Percentiles rank a stretch among this genome's conserved stretches.
These are phyloP conservation scores for Ogataea paraovalis DNA, from an alignment of 805 yeast genomes.

Conservation along the genomic window DNA sequence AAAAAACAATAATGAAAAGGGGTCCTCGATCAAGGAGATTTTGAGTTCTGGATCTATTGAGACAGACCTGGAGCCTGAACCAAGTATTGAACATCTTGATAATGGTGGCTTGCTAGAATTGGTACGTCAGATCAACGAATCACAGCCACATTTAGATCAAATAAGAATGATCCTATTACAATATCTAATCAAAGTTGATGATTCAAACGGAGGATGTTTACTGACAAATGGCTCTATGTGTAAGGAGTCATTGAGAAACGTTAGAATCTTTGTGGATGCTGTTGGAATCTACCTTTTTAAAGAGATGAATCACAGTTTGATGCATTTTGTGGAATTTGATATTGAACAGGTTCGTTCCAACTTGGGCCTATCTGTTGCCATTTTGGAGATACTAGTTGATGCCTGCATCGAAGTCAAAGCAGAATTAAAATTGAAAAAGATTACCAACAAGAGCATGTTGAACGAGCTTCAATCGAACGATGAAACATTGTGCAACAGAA, in stretches of 20 bases:
- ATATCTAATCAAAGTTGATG: constrained; percentile 17
- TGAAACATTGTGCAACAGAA: constrained; percentile 36
- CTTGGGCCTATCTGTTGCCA: constrained; percentile 30
- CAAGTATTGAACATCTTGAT: constrained; percentile 16
- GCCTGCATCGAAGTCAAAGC: constrained; percentile 31
- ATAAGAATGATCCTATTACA: constrained; percentile 25
- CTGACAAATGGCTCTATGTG: constrained; percentile 22
- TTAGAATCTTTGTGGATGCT: constrained; percentile 25
- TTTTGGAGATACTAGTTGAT: constrained; percentile 44
- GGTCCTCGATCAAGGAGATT: constrained; percentile 30
- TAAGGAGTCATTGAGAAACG: constrained; percentile 15
- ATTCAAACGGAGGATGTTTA: constrained; percentile 17
- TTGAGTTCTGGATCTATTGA: constrained; percentile 21
- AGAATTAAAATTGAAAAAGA: constrained; percentile 22
- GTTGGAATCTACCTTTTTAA: constrained; percentile 23
- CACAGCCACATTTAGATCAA: constrained; percentile 25
- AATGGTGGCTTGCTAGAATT: constrained; percentile 14
- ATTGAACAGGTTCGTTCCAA: constrained; percentile 1
- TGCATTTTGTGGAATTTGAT: background rate
- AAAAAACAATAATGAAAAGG: constrained; percentile 13
- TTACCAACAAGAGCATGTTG: constrained; percentile 12
- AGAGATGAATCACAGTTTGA: constrained; percentile 7
- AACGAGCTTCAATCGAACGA: constrained; percentile 36
- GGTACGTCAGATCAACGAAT: constrained; percentile 15
- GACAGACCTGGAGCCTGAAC: constrained; percentile 9